A percentile compares a stretch with the other conserved stretches of the same genome.
Conservation (phyloP, 73 alveolate species). For the Paraurostyla sp. region DNA sequence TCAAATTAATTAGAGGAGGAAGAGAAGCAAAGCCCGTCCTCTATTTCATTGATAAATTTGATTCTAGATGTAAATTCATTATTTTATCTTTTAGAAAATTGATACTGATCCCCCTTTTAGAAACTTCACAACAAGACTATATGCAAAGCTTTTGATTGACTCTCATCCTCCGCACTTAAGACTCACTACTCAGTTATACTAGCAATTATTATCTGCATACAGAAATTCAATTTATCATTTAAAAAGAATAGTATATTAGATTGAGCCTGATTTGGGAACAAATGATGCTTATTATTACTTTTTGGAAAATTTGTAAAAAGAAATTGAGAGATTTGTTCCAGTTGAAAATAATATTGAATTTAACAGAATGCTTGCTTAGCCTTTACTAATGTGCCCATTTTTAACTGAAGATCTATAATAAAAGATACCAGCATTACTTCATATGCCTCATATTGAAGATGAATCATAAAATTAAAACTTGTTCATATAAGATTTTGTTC, state of each 20-base stretch:
- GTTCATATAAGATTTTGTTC: conserved; percentile 6
- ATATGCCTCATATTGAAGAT: conserved; percentile 31
- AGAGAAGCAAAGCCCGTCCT: not conserved
- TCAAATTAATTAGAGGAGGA: conserved; percentile 48
- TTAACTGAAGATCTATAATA: conserved; percentile 25
- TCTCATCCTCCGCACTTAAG: conserved; percentile 29
- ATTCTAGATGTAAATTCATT: conserved; percentile 22
- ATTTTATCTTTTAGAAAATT: not conserved
- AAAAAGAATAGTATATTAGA: conserved; percentile 15
- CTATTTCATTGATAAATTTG: not conserved
- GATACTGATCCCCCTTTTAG: conserved; percentile 65
- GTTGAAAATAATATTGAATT: conserved; percentile 14
- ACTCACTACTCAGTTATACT: not conserved
- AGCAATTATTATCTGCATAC: not conserved
- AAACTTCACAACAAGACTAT: conserved; percentile 44
- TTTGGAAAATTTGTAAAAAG: not conserved
- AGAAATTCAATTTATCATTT: conserved; percentile 8
- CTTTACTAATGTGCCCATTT: conserved; percentile 46
- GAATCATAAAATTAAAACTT: not conserved
- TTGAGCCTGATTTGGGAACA: conserved; percentile 3
- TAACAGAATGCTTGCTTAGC: conserved; percentile 37
- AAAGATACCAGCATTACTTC: not conserved
- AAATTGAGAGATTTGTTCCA: conserved; percentile 5
- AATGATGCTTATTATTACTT: conserved; percentile 33
- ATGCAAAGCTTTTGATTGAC: conserved; percentile 12